phyloP scores from a whole-genome alignment of 306 rosid genomes.

The Spatholobus suberectus region DNA sequence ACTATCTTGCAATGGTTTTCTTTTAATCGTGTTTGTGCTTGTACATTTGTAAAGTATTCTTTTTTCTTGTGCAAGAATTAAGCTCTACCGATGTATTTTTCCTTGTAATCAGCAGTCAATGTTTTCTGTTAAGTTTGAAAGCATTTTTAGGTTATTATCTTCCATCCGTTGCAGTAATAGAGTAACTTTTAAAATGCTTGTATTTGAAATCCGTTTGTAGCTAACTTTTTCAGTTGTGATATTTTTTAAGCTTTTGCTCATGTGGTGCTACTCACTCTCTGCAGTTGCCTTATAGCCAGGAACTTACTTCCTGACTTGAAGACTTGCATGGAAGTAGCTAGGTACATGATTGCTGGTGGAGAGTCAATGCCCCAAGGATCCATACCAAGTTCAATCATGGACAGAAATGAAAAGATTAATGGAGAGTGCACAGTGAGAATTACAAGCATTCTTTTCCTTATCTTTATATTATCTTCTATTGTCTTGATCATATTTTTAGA shows the following conservation, averaged over 20 bases:
- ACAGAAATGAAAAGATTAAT: slow-evolving; percentile 56
- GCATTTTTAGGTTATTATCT: not conserved
- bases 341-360: slow-evolving; percentile 68
- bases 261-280: slow-evolving; percentile 22
- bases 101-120: not conserved
- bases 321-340: slow-evolving; percentile 81
- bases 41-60: not conserved
- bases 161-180: not conserved
- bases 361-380: slow-evolving; percentile 41
- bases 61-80: not conserved
- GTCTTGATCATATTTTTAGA: not conserved
- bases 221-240: not conserved
- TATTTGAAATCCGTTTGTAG: not conserved
- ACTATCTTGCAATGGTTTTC: not conserved
- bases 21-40: not conserved
- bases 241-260: not conserved
- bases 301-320: slow-evolving; percentile 86
- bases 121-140: not conserved
- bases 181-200: not conserved
- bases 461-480: slow-evolving; percentile 2
- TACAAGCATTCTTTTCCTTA: not conserved
- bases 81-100: not conserved
- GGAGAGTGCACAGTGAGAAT: slow-evolving; percentile 55
- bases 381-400: slow-evolving; percentile 33
- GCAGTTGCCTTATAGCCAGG: slow-evolving; percentile 86